Evolutionary conservation across 2,329 filamentous ascomycete species (phyloP).

Genomic region (Scleromitrula shiraiana): DNA sequence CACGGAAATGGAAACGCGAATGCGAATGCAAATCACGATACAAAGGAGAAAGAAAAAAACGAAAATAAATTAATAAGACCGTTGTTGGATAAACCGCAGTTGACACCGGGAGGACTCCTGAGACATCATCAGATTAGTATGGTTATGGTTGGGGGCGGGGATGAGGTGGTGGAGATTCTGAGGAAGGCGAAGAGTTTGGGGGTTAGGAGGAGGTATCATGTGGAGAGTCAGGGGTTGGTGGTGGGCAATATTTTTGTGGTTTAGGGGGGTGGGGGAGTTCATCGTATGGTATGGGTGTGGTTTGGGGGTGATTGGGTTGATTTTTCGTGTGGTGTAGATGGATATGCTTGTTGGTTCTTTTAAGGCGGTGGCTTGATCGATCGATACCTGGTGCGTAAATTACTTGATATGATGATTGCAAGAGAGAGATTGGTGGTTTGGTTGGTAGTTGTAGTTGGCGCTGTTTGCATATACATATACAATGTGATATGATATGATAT

Average conservation of each 20-base stretch:
- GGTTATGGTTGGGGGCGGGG: conserved; percentile 71
- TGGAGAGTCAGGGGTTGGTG: conserved; percentile 71
- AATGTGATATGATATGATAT: no score
- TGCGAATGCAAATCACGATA: conserved; percentile 22
- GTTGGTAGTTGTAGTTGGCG: no score
- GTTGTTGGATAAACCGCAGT: conserved; percentile 66
- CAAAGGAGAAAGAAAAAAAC: conserved; percentile 24
- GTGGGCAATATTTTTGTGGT: conserved; percentile 71
- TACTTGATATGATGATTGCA: no score
- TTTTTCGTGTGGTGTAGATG: no score
- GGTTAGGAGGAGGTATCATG: conserved; percentile 67
- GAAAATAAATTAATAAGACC: conserved; percentile 42
- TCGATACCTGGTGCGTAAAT: no score
- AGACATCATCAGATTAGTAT: conserved; percentile 62
- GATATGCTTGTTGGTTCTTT: no score
- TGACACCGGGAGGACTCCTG: conserved; percentile 29
- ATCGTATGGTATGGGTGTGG: no score
- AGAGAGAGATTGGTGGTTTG: no score
- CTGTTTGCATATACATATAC: no score
- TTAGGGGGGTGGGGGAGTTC: no score
- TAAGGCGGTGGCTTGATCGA: no score
- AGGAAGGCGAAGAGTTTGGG: conserved; percentile 59
- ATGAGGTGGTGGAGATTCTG: conserved; percentile 57
- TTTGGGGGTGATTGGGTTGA: no score
- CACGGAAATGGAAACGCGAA: conserved; percentile 39